Evolutionary conservation across 2,329 filamentous ascomycete species (phyloP).

Genomic region (Apiospora hydei): DNA sequence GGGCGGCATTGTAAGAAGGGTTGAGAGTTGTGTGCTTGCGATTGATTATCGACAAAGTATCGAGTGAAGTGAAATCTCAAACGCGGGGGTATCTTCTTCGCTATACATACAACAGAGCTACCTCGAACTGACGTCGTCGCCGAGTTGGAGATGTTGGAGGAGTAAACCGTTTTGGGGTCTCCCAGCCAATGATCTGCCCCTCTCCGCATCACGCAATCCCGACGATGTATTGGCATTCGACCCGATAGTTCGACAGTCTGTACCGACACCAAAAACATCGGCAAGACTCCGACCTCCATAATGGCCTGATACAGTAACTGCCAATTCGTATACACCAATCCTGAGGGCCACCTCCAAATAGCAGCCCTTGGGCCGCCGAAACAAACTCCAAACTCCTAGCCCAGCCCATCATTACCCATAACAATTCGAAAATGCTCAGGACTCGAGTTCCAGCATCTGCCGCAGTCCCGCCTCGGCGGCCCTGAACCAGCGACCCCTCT

Average conservation of each 20-base stretch:
- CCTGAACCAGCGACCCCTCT: conserved; percentile 77
- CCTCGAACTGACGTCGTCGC: background rate
- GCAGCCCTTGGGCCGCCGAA: background rate
- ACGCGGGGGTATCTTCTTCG: conserved; percentile 15
- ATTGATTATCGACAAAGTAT: background rate
- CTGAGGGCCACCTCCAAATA: background rate
- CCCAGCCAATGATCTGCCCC: background rate
- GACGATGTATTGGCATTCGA: background rate
- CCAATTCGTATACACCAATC: too few relatives aligned
- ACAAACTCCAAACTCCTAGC: background rate
- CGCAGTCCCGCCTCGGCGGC: conserved; percentile 71
- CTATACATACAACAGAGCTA: background rate
- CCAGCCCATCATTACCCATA: background rate
- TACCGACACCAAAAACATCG: background rate
- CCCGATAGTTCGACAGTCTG: background rate
- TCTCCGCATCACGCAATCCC: conserved; percentile 19
- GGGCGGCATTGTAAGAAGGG: background rate
- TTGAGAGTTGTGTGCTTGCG: background rate
- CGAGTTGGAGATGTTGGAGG: background rate
- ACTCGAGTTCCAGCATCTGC: conserved; percentile 64
- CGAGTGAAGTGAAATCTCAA: background rate
- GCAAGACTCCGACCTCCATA: background rate
- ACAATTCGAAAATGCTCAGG: background rate
- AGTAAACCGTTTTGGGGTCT: background rate
- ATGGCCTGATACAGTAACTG: too few relatives aligned